Evolutionary conservation across 2,329 filamentous ascomycete species (phyloP), one percentile per base, ranked within the genome.

Genomic region (Dactylellina sp.): DNA sequence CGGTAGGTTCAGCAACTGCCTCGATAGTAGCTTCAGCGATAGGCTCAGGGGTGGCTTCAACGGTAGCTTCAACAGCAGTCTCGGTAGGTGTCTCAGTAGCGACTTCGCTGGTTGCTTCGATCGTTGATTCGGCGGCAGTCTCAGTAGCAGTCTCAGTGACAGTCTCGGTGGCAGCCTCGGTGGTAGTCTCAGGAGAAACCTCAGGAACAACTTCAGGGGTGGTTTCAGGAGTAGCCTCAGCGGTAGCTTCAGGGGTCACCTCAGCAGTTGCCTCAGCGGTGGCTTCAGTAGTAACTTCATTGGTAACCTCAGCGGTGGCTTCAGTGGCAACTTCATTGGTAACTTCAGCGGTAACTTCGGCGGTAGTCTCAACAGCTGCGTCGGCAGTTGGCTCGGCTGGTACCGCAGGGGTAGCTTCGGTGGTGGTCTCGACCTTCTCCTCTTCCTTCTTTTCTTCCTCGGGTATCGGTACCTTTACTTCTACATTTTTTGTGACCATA

Each of bases 391-490:
- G n/a, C n/a, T n/a, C n/a, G n/a, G n/a, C n/a, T n/a, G n/a, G n/a
- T n/a, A n/a, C n/a, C n/a, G n/a, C n/a, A n/a, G n/a, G n/a, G 12
- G 18, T n/a, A 28, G 24, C 28, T 49, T 47, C 40, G 14, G 24
- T 32, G 12, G 44, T 28, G 32, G 25, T 20, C 14, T 59, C 44
- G 37, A 7, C 37, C 11, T 40, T 40, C 16, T 22, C 44, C 57
- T 37, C 20, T 44, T 70, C 39, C 24, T 32, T 56, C n/a, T 55
- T 57, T 52, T 53, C 55, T 9, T 35, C 16, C 20, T 52, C 63
- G n/a, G 20, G 20, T 2, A 14, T 14, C 2, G 55, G 44, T n/a
- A 59, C 59, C n/a, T 47, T 63, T 14, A 71, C 25, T 24, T 42
- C 47, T 14, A 22, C 59, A n/a, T 71, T 52, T 20, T 46, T 63